Percentiles rank a stretch among this genome's conserved stretches.
These are phyloP conservation scores for Cyphellophora europaea DNA, from an alignment of 2,329 filamentous ascomycete genomes.

Conservation along the genomic window DNA sequence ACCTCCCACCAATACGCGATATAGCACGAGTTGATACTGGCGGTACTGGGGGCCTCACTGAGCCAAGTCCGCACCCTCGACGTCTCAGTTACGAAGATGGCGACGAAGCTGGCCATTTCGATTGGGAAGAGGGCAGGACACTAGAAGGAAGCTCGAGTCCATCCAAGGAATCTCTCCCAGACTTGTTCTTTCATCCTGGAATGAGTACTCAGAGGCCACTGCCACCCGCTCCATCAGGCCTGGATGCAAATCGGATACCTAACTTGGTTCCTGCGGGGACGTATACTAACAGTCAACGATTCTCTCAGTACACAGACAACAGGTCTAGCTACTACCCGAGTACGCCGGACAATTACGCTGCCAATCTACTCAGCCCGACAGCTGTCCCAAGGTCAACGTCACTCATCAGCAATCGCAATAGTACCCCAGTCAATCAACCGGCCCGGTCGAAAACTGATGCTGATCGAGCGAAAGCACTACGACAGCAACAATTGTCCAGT, in stretches of 20 bases:
- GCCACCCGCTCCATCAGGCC: slow-evolving; percentile 42
- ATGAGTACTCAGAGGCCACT: slow-evolving; percentile 52
- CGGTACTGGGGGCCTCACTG: slow-evolving; percentile 79
- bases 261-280: slow-evolving; percentile 47
- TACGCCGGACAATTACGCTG: slow-evolving; percentile 44
- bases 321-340: slow-evolving; percentile 23
- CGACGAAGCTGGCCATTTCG: slow-evolving; percentile 59
- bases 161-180: slow-evolving; percentile 64
- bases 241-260: slow-evolving; percentile 36
- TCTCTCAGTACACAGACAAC: slow-evolving; percentile 33
- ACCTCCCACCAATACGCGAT: slow-evolving; percentile 41
- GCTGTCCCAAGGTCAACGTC: slow-evolving; percentile 67
- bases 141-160: slow-evolving; percentile 53
- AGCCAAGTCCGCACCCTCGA: slow-evolving; percentile 54
- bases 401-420: slow-evolving; percentile 69
- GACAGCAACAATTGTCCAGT: slow-evolving; percentile 38
- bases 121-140: slow-evolving; percentile 37
- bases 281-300: slow-evolving; percentile 46
- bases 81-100: slow-evolving; percentile 87
- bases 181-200: slow-evolving; percentile 89
- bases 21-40: slow-evolving; percentile 74
- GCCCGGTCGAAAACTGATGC: slow-evolving; percentile 91
- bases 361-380: slow-evolving; percentile 32
- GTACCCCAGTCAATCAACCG: slow-evolving; percentile 70
- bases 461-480: slow-evolving; percentile 48